phyloP scores from a whole-genome alignment of 352 stramenopile genomes.

The Pythium brachiatum region DNA sequence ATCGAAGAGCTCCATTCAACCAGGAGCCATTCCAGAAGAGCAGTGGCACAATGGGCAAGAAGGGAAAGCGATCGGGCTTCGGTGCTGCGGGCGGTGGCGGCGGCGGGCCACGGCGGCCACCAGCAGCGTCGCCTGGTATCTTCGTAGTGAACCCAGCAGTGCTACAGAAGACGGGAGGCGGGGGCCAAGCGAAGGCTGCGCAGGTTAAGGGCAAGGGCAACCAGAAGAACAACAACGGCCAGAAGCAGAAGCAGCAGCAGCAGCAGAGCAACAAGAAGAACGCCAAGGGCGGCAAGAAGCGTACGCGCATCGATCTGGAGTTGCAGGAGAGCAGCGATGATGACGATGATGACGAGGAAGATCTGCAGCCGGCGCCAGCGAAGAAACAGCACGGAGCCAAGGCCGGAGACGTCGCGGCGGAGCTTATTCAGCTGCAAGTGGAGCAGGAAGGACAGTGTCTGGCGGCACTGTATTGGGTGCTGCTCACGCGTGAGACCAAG shows the following conservation, averaged over 20 bases:
- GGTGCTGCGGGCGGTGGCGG: slow-evolving; percentile 2
- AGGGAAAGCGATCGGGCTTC: slow-evolving; percentile 23
- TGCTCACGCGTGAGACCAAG: slow-evolving; percentile 38
- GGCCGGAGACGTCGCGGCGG: background rate
- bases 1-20: slow-evolving; percentile 11
- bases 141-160: slow-evolving; percentile 51
- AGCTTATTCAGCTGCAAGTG: slow-evolving; percentile 17
- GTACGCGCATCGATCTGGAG: slow-evolving; percentile 1
- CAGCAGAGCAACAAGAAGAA: slow-evolving; percentile 6
- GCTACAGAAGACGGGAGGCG: slow-evolving; percentile 25
- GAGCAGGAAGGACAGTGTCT: slow-evolving; percentile 34
- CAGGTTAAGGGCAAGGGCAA: slow-evolving; percentile 6
- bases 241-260: slow-evolving; percentile 4
- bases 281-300: slow-evolving; percentile 11
- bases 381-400: slow-evolving; percentile 7
- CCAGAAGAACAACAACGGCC: slow-evolving; percentile 5
- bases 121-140: slow-evolving; percentile 21
- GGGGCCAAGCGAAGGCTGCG: slow-evolving; percentile 1
- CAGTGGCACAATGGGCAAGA: slow-evolving; percentile 23
- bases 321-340: background rate
- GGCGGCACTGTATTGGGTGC: slow-evolving; percentile 55
- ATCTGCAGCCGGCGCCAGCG: background rate
- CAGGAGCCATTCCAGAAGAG: background rate
- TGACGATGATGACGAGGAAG: background rate
- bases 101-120: background rate